Base-by-base conservation (phyloP, 345 rosid genomes). In the Dipteronia sinensis region DNA sequence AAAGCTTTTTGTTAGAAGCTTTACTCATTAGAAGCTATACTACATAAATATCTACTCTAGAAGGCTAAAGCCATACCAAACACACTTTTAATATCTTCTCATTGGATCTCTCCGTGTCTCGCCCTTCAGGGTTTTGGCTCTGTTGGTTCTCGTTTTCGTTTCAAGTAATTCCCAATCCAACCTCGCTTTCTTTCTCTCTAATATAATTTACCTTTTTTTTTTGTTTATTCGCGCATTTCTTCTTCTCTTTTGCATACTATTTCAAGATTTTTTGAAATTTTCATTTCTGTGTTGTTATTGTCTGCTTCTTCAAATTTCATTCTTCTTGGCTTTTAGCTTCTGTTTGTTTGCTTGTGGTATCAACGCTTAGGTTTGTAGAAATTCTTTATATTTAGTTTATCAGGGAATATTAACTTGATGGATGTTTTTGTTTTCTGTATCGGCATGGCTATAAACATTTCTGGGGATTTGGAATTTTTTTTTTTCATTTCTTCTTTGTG, bases 41-140 rank as follows among this genome's bases (percentile, higher is more conserved):
- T n/a, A n/a, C n/a, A n/a, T n/a, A n/a, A n/a, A n/a, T n/a, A n/a
- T n/a, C n/a, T n/a, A n/a, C n/a, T n/a, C n/a, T n/a, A n/a, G n/a
- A n/a, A n/a, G n/a, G n/a, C n/a, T n/a, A n/a, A n/a, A n/a, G n/a
- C n/a, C n/a, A n/a, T n/a, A n/a, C n/a, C n/a, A n/a, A n/a, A n/a
- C n/a, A n/a, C n/a, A n/a, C n/a, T n/a, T n/a, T 31, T 12, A 6
- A 31, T 31, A 0, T 31, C 38, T 31, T 31, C 3, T 46, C 17
- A 27, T 49, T 49, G 71, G 71, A 65, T 65, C 64, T 65, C 15
- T 65, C 17, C 4, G 3, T 17, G 47, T 38, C 51, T 44, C 44
- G 40, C 44, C 31, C 12, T 49, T 44, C 62, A 75, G 77, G 77
- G 77, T 75, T 75, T 75, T 75, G 71, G 64, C 19, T 31, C 71